A percentile compares a stretch with the other conserved stretches of the same genome.
Conservation (phyloP, 495 filamentous ascomycete species). For the Penicillium riverlandense region DNA sequence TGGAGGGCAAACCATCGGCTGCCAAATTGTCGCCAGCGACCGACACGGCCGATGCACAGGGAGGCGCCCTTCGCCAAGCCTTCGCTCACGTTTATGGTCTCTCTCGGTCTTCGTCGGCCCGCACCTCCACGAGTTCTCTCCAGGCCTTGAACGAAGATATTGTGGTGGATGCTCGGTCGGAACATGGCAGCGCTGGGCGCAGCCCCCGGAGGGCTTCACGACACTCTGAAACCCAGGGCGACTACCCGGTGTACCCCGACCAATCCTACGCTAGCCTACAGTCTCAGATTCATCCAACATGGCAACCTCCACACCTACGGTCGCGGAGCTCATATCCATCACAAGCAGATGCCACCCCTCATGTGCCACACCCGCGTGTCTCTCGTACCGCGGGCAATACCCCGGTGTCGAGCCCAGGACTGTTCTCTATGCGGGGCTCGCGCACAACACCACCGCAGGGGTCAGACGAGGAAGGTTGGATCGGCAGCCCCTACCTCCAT, state of each 20-base stretch:
- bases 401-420: slow-evolving; percentile 59
- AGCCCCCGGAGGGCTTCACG: slow-evolving; percentile 22
- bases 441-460: slow-evolving; percentile 34
- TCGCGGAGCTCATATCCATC: slow-evolving; percentile 35
- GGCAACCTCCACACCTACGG: slow-evolving; percentile 31
- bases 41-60: slow-evolving; percentile 22
- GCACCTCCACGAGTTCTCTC: slow-evolving; percentile 40
- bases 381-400: slow-evolving; percentile 55
- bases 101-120: slow-evolving; percentile 32
- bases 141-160: slow-evolving; percentile 40
- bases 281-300: slow-evolving; percentile 41
- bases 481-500: slow-evolving; percentile 54
- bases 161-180: slow-evolving; percentile 36
- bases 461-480: slow-evolving; percentile 38
- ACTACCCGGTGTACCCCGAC: slow-evolving; percentile 47
- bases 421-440: slow-evolving; percentile 50
- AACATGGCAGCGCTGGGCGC: slow-evolving; percentile 19
- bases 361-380: slow-evolving; percentile 21
- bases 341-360: slow-evolving; percentile 25
- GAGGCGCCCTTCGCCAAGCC: slow-evolving; percentile 28
- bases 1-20: too few relatives aligned
- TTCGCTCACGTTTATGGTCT: slow-evolving; percentile 33
- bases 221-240: slow-evolving; percentile 21
- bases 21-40: too few relatives aligned
- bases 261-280: slow-evolving; percentile 47